phyloP scores from a whole-genome alignment of 2,329 filamentous ascomycete genomes.

The Talaromyces sp. region DNA sequence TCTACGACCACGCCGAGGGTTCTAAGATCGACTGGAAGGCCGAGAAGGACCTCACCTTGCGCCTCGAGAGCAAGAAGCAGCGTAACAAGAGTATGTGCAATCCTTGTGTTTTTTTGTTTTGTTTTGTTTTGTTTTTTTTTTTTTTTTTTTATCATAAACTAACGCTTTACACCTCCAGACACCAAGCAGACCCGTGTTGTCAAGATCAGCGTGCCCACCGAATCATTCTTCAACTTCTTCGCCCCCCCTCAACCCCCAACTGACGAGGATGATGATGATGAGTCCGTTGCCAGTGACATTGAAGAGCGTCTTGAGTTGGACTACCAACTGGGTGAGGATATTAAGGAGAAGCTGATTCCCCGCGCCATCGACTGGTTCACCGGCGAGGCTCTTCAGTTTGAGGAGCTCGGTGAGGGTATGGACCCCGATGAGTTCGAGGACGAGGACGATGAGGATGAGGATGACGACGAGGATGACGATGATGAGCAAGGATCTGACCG shows the following conservation, averaged over 20 bases:
- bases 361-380: constrained; percentile 99
- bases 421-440: constrained; percentile 83
- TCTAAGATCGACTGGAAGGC: constrained; percentile 97
- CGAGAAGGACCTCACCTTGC: constrained; percentile 89
- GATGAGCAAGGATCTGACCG: constrained; percentile 65
- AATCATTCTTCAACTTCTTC: constrained; percentile 99
- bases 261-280: constrained; percentile 69
- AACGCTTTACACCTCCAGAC: constrained; percentile 68
- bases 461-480: constrained; percentile 87
- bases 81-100: constrained; percentile 88
- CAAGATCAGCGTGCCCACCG: constrained; percentile 97
- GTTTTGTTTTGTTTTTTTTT: no score
- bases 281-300: constrained; percentile 80
- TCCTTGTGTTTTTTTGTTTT: no score
- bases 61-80: constrained; percentile 98
- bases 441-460: constrained; percentile 89
- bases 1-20: constrained; percentile 98
- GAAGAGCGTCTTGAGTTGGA: constrained; percentile 97
- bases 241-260: constrained; percentile 85
- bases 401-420: constrained; percentile 86
- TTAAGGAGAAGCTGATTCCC: constrained; percentile 99
- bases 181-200: constrained; percentile 99
- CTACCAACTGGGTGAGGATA: constrained; percentile 95
- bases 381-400: constrained; percentile 93
- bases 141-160: no score